phyloP scores from a whole-genome alignment of 2,329 filamentous ascomycete genomes.

The Colletotrichum sublineola region DNA sequence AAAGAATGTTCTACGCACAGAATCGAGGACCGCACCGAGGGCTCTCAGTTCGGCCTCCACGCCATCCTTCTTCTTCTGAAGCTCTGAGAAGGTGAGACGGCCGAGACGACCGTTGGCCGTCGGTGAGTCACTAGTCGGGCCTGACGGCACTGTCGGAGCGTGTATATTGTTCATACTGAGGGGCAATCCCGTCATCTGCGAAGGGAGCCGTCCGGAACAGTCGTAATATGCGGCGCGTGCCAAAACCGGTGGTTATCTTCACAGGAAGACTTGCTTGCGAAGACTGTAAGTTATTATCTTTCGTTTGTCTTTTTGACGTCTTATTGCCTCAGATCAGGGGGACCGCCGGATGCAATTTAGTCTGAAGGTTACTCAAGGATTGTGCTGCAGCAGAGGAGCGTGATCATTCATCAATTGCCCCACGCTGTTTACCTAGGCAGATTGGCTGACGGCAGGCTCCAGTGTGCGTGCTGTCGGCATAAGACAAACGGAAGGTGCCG shows the following conservation, averaged over 20 bases:
- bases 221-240: not conserved
- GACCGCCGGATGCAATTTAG: not conserved
- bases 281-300: not conserved
- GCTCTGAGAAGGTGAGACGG: slow-evolving; percentile 79
- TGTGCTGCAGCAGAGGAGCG: not conserved
- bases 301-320: not conserved
- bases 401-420: slow-evolving; percentile 3
- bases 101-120: slow-evolving; percentile 71
- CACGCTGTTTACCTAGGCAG: not conserved
- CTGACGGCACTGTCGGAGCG: slow-evolving; percentile 75
- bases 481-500: not conserved
- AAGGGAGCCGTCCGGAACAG: not conserved
- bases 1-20: slow-evolving; percentile 67
- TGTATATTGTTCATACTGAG: slow-evolving; percentile 68
- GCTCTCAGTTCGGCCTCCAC: slow-evolving; percentile 90
- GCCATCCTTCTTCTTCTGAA: slow-evolving; percentile 86
- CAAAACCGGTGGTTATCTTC: not conserved
- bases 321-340: too few relatives aligned
- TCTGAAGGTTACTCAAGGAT: not conserved
- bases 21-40: slow-evolving; percentile 87
- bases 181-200: slow-evolving; percentile 34
- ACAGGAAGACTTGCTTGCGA: not conserved
- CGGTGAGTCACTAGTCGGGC: slow-evolving; percentile 73
- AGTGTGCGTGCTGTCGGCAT: not conserved
- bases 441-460: not conserved